phyloP scores from a whole-genome alignment of 345 rosid species.

The Odontarrhena argentea region DNA sequence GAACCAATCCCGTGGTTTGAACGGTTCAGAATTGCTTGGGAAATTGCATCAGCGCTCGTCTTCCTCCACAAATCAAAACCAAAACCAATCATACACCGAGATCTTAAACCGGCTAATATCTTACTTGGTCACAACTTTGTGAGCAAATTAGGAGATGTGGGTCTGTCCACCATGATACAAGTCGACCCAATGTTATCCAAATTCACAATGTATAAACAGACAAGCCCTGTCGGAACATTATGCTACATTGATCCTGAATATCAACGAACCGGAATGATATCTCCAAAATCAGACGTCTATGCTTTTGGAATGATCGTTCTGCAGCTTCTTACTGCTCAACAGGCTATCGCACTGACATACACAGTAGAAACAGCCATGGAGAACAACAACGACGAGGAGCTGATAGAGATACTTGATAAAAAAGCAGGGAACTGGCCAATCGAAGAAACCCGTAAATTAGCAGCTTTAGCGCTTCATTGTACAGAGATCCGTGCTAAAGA shows the following conservation, averaged over 20 bases:
- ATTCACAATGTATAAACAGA: conserved; percentile 51
- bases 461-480: conserved; percentile 62
- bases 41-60: conserved; percentile 79
- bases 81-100: conserved; percentile 76
- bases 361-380: conserved; percentile 64
- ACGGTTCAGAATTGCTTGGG: conserved; percentile 81
- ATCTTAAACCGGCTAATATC: conserved; percentile 89
- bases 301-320: conserved; percentile 82
- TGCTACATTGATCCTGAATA: conserved; percentile 94
- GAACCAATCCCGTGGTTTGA: conserved; percentile 81
- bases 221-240: conserved; percentile 76
- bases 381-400: conserved; percentile 42
- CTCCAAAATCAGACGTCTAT: conserved; percentile 77
- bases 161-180: conserved; percentile 66
- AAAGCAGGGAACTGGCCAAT: conserved; percentile 79
- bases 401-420: conserved; percentile 59
- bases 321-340: conserved; percentile 79
- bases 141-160: conserved; percentile 95
- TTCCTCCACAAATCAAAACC: conserved; percentile 86
- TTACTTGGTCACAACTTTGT: conserved; percentile 73
- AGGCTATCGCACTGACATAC: conserved; percentile 68
- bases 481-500: conserved; percentile 75
- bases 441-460: conserved; percentile 66
- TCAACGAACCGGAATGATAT: conserved; percentile 76
- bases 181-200: conserved; percentile 38